Base-by-base conservation (phyloP, 768 basidiomycete genomes). In the Serendipita sp. region DNA sequence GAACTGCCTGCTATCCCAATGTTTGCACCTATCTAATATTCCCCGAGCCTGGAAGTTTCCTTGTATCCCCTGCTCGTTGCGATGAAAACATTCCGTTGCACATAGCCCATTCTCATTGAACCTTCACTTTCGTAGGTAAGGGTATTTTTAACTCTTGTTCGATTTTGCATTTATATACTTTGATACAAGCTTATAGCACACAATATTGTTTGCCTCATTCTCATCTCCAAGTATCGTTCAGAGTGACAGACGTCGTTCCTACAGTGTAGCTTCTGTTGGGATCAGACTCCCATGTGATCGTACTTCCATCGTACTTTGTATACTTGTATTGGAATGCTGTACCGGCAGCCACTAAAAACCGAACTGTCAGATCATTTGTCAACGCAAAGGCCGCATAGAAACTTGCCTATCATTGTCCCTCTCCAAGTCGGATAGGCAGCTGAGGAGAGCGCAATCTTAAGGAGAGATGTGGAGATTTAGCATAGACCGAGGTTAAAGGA, bases 211-310 rank as follows among this genome's bases (percentile, higher is more conserved):
- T 23, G 23, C 23, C 23, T 23, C 23, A 2, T 23, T 23, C 60
- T 74, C 66, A 82, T 51, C 76, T 74, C 81, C 81, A 83, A 4
- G 75, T 75, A 1, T 77, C 73, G 13, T 70, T 72, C 32, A 81
- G 63, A 1, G 75, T 77, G 67, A 78, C 75, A 1, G 76, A 78
- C 3, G 76, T 76, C 0, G 73, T 51, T 30, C 70, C 75, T 3
- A 78, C 76, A 8, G 77, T 82, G 2, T 73, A 76, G 46, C 76
- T 74, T 44, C 82, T 75, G 67, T 84, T 83, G 2, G 84, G 83
- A 68, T 83, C 82, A 0, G 80, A 81, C 69, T 85, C 84, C 83
- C 83, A 85, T 5, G 76, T 74, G 54, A 85, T 71, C 82, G 52
- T 54, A 11, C 15, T 16, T 11, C 52, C 52, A 54, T 54, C 30